Base-by-base conservation (phyloP, 441 rosid genomes). In the Populus hybrid region DNA sequence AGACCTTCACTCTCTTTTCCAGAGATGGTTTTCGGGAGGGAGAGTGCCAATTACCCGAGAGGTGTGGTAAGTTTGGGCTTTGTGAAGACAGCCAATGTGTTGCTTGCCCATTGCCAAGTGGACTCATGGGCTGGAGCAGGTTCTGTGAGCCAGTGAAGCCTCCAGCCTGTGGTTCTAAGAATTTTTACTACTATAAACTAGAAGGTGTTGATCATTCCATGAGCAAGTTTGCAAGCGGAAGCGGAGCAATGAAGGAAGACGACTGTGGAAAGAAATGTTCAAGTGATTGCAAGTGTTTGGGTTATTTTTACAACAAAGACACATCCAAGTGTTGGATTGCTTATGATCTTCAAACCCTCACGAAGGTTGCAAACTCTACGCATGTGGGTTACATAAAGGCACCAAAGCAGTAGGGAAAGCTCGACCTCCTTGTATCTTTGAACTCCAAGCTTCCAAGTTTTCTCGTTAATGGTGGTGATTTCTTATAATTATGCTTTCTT, bases 21-120 rank as follows among this genome's bases (percentile, higher is more conserved):
- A 77, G 73, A 36, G 76, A 84, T 10, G 68, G 18, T 59, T 54
- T 73, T 68, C 21, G 1, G 61, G 89, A 75, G 24, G 76, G 12
- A 0, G 81, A 86, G 71, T 86, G 85, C 73, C 85, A 83, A 42
- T 74, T 91, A 42, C 90, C 90, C 0, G 86, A 77, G 66, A 84
- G 83, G 65, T 91, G 97, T 73, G 81, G 93, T 18, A 71, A 50
- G 4, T 90, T 91, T 23, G 91, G 93, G n/a, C 61, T 90, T 2
- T 88, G 95, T 63, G 86, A 86, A 28, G 86, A 87, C 28, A 84
- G 86, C 68, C 93, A 90, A 74, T 91, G 95, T n/a, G 88, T 88
- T 42, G 32, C 32, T 30, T 30, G 32, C 32, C 32, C 32, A 30
- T 30, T 30, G 32, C 32, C 32, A 4, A 3, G 32, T 30, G 32